A percentile compares a stretch with the other conserved stretches of the same genome.
Evolutionary conservation across 495 filamentous ascomycete species (phyloP).

Genomic region (Neurospora sp.): DNA sequence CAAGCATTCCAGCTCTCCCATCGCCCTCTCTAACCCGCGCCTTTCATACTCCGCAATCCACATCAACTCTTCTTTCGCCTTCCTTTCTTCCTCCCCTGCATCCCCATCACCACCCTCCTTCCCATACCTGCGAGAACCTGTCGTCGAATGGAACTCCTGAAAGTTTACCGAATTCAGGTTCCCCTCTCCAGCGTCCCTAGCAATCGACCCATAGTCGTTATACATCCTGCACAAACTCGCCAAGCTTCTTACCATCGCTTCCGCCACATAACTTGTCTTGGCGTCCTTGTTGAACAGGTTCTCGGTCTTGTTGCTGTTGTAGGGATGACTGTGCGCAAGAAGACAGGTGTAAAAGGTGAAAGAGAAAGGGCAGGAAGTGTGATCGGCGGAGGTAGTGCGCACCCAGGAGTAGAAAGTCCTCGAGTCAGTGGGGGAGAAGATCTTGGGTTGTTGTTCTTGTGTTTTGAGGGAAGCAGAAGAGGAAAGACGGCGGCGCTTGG

Average conservation of each 20-base stretch:
- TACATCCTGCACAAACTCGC: background rate
- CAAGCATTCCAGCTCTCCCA: background rate
- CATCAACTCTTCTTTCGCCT: background rate
- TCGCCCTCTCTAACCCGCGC: background rate
- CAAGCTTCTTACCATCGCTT: background rate
- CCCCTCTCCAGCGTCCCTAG: background rate
- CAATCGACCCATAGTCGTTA: background rate
- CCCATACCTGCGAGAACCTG: too few relatives aligned
- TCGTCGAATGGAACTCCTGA: background rate
- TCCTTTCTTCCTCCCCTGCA: background rate
- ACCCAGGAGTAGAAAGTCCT: background rate
- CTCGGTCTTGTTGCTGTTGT: background rate
- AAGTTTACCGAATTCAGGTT: background rate
- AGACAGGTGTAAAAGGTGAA: background rate
- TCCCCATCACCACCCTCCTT: background rate
- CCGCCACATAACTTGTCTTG: background rate
- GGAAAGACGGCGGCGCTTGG: background rate
- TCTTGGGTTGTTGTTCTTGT: background rate
- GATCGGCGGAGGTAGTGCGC: background rate
- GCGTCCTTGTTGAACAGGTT: background rate
- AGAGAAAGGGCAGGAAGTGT: background rate
- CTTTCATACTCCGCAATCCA: background rate
- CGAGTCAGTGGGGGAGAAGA: background rate
- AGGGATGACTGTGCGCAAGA: background rate
- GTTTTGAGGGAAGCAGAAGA: background rate